Base-by-base conservation (phyloP, 257 asterid genomes). In the Paulownia fortunei region DNA sequence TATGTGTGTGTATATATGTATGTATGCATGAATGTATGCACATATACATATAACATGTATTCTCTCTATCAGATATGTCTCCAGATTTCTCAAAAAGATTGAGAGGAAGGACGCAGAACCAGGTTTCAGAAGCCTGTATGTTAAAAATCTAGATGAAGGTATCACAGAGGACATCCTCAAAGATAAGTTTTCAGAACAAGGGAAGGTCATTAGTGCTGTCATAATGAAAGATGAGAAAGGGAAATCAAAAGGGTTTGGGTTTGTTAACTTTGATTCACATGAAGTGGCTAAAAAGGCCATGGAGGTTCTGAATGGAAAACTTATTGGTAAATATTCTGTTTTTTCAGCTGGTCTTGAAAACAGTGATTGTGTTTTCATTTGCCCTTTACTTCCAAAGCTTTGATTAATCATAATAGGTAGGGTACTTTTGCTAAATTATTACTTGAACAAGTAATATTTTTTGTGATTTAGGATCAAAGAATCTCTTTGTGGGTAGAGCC, bases 181-280 rank as follows among this genome's bases (percentile, higher is more conserved):
- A 44, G 88, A 80, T 59, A 87, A 77, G 81, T 86, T 86, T 62
- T 85, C 91, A 60, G 85, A 80, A 69, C 82, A 83, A 52, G 92
- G 91, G 82, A 87, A 83, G 59, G 83, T 89, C 72, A 60, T 23
- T 23, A 86, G 86, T 79, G 82, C 81, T 78, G 87, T 76, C 73
- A 73, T 87, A 61, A 62, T 86, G 65, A 89, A 78, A 81, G 89
- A 86, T 82, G 83, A 72, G 62, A 82, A 75, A 42, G 88, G 85
- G 39, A 79, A 51, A 24, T 83, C 94, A 12, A 91, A 82, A 81
- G 89, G 94, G 24, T 89, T 82, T 72, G 94, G 92, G 27, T 87
- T 86, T 82, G 85, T 91, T 66, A 84, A 86, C 81, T 91, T 87
- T 54, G 90, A 83, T 64, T 82, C 81, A 9, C 89, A 82, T 62